These are phyloP conservation scores for Podila verticillata DNA, from an alignment of 192 early-diverging fungal species.

Conservation along the genomic window DNA sequence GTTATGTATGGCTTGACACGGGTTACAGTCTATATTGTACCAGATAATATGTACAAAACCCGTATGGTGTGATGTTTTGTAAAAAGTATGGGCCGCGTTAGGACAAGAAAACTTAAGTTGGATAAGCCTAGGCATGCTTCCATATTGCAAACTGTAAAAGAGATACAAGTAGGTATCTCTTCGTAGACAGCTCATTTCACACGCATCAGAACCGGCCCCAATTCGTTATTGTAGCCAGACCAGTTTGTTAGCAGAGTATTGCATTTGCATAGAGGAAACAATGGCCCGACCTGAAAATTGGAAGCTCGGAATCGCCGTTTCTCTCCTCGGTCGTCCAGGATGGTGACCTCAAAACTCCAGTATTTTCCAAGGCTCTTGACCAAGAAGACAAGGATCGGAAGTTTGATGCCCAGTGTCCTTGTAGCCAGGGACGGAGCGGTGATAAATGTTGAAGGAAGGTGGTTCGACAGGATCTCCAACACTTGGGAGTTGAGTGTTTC, in stretches of 20 bases:
- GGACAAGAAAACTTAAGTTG: too few relatives aligned
- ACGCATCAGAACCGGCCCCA: too few relatives aligned
- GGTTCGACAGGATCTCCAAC: constrained; percentile 80
- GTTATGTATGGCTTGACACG: constrained; percentile 88
- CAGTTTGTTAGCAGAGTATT: background rate
- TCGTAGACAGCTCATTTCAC: too few relatives aligned
- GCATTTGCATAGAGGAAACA: background rate
- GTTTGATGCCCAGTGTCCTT: constrained; percentile 88
- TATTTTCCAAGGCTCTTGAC: constrained; percentile 91
- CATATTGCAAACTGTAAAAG: too few relatives aligned
- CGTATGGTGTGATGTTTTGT: background rate
- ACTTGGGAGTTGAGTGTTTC: constrained; percentile 85
- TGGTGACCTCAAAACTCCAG: constrained; percentile 93
- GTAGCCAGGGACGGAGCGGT: constrained; percentile 80
- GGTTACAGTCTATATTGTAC: constrained; percentile 68
- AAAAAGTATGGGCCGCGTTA: background rate
- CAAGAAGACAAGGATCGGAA: constrained; percentile 88
- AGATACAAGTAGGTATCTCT: too few relatives aligned
- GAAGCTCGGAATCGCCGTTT: constrained; percentile 85
- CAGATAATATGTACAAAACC: too few relatives aligned
- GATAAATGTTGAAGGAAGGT: constrained; percentile 89
- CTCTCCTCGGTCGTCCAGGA: constrained; percentile 85
- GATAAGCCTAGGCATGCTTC: too few relatives aligned
- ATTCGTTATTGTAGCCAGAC: background rate
- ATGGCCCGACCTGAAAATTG: constrained; percentile 83